Evolutionary conservation across 1,284 basidiomycete genomes (phyloP).

Genomic region (Trichosporon sp.): DNA sequence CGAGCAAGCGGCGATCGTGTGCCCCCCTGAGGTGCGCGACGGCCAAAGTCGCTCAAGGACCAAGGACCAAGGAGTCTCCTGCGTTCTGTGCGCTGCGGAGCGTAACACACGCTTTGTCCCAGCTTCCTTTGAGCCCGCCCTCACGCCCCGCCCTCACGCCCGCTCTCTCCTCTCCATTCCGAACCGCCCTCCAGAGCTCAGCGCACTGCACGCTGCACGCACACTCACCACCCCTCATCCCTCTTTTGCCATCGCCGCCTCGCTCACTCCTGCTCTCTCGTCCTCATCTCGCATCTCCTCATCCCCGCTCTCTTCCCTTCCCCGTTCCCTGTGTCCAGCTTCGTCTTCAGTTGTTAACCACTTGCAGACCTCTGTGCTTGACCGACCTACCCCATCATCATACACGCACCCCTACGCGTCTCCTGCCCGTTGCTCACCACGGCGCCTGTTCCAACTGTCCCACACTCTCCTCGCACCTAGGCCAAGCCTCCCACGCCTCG

Average conservation of each 20-base stretch:
- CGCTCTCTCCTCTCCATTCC: not conserved
- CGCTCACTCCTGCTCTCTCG: not conserved
- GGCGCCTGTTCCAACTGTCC: not conserved
- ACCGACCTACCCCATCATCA: not conserved
- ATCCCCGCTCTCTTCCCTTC: not conserved
- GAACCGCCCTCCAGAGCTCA: not conserved
- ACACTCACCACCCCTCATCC: not conserved
- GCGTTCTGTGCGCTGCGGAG: not conserved
- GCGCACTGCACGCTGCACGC: no score
- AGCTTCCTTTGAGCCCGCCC: not conserved
- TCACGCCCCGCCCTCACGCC: not conserved
- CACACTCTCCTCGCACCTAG: not conserved
- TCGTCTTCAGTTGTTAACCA: slow-evolving; percentile 2
- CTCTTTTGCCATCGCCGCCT: not conserved
- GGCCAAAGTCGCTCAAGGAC: no score
- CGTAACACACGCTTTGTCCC: not conserved
- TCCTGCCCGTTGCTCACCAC: not conserved
- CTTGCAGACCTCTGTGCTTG: slow-evolving; percentile 1
- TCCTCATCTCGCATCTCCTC: not conserved
- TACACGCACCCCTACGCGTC: not conserved
- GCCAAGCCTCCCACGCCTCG: not conserved
- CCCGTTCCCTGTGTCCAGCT: not conserved
- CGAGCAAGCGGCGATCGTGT: not conserved
- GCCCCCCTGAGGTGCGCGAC: no score
- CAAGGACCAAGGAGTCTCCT: no score